Base-by-base conservation (phyloP, 768 basidiomycete genomes). In the Amanita pseudoporphyria region DNA sequence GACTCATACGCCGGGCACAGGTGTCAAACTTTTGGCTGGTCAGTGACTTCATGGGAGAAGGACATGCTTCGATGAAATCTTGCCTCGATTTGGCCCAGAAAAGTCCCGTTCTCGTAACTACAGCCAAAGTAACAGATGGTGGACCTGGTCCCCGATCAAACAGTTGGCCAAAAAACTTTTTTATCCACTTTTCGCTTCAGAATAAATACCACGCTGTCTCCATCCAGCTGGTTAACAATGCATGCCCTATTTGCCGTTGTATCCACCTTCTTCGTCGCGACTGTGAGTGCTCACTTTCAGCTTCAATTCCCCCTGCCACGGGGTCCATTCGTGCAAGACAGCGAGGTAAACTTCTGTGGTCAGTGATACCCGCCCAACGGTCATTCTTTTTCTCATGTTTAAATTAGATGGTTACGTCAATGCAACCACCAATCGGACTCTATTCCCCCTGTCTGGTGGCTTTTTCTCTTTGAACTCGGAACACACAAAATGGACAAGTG, bases 221-320 rank as follows among this genome's bases (percentile, higher is more conserved):
- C 30, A 13, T n/a, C 18, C 35, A 37, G n/a, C 46, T 10, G 28
- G n/a, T 7, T 35, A 24, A 5, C 21, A 7, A 48, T 48, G 47
- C 47, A 37, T n/a, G 14, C 28, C 41, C 22, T 22, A 28, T 16
- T 39, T 36, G 3, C 52, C 7, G 22, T 49, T 26, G 24, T 49
- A 19, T 37, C 52, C 49, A 52, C 42, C 56, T 59, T 18, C 54
- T 61, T 49, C 32, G 52, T 76, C 26, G 67, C 71, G n/a, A 63
- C 68, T 31, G 78, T 68, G 13, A 66, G 69, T 39, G 87, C 85
- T 14, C 88, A 92, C 64, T 90, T 89, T 66, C 77, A 77, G 43
- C 71, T 92, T 36, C 72, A 79, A 53, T 89, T 78, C 58, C 88
- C 87, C 19, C 60, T 68, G 5, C 80, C 84, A 30, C 73, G 88